These are phyloP conservation scores for Oxytropis ochrocephala DNA, from an alignment of 306 rosid species.

Conservation along the genomic window DNA sequence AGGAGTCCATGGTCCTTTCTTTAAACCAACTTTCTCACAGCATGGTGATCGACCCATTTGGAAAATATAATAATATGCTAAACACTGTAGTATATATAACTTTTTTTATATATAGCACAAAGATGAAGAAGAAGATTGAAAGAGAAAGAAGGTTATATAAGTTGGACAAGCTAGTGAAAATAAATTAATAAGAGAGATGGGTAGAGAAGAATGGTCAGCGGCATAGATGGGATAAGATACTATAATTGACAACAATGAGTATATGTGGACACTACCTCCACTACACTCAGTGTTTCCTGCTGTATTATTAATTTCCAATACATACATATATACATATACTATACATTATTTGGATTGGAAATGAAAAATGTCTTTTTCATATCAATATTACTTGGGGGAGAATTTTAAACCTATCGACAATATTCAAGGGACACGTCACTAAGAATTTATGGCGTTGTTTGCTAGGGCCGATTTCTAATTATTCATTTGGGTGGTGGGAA, in stretches of 20 bases:
- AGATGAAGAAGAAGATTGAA: background rate
- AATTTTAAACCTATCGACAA: constrained; percentile 13
- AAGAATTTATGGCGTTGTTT: constrained; percentile 29
- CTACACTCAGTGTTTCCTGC: too few species aligned
- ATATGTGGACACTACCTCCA: background rate
- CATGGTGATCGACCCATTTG: constrained; percentile 96
- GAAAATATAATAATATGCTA: background rate
- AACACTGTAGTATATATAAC: background rate
- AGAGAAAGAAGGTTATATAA: background rate
- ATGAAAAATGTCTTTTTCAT: background rate
- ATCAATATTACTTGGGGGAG: background rate
- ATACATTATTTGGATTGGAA: too few species aligned
- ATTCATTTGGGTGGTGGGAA: constrained; percentile 8
- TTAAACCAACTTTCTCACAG: constrained; percentile 88
- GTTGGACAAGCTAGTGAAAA: constrained; percentile 20
- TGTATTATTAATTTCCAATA: too few species aligned
- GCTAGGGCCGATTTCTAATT: constrained; percentile 22
- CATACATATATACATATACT: too few species aligned
- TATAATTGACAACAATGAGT: constrained; percentile 14
- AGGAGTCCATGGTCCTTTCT: constrained; percentile 99
- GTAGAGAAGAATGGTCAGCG: constrained; percentile 56
- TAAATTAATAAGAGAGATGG: constrained; percentile 26
- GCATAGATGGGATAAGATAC: constrained; percentile 47
- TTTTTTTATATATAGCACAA: background rate
- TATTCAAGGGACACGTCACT: constrained; percentile 28